These are phyloP conservation scores for Salix exigua DNA, from an alignment of 345 rosid species.

Conservation along the genomic window DNA sequence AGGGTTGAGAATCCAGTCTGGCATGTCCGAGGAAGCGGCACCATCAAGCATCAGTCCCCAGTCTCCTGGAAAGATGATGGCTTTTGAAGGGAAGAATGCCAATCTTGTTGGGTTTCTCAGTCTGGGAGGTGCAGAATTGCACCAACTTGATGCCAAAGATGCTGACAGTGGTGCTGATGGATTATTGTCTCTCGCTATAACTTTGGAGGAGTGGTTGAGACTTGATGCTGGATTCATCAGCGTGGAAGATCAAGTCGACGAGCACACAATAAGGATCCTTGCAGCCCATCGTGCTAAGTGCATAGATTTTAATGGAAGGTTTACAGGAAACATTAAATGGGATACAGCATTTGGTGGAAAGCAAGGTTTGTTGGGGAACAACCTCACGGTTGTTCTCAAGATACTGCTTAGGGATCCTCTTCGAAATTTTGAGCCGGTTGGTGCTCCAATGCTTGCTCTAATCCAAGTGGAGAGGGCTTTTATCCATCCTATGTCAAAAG, in stretches of 20 bases:
- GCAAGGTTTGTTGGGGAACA: constrained; percentile 35
- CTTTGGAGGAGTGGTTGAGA: constrained; percentile 63
- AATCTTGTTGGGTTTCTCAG: constrained; percentile 10
- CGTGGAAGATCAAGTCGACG: constrained; percentile 34
- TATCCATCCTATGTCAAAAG: constrained; percentile 18
- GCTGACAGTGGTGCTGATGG: constrained; percentile 24
- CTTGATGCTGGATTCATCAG: constrained; percentile 37
- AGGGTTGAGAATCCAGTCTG: constrained; percentile 65
- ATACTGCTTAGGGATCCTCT: constrained; percentile 68
- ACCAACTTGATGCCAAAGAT: constrained; percentile 19
- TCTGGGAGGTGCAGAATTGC: constrained; percentile 19
- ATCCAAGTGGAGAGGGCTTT: constrained; percentile 53
- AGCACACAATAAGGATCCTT: constrained; percentile 22
- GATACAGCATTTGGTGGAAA: constrained; percentile 25
- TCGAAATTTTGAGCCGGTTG: constrained; percentile 62
- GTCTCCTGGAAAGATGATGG: constrained; percentile 3
- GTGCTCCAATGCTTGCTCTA: constrained; percentile 69
- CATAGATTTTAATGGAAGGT: constrained; percentile 23
- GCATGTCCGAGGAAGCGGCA: constrained; percentile 56
- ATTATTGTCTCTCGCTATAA: constrained; percentile 44
- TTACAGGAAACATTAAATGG: constrained; percentile 13
- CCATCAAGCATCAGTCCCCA: constrained; percentile 41
- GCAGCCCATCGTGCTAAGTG: constrained; percentile 41
- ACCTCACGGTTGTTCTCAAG: constrained; percentile 48
- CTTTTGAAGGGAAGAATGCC: constrained; percentile 18